Base-by-base conservation (phyloP, 31 red algal species). In the Odonthalia washingtoniensis region DNA sequence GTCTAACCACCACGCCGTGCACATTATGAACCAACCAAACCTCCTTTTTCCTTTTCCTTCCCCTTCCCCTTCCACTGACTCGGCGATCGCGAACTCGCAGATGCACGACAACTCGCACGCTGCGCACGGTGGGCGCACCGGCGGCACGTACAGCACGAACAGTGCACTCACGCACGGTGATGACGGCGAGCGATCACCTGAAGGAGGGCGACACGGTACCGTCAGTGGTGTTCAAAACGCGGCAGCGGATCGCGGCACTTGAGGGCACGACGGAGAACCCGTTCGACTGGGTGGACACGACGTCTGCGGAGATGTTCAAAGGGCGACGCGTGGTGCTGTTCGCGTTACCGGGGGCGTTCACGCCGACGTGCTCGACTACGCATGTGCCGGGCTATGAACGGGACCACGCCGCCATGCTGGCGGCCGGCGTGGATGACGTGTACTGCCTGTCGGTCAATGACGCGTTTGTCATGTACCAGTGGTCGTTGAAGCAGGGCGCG, bases 331-430 rank as follows among this genome's bases (percentile, higher is more conserved):
- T 91, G 26, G 91, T 83, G 2, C 26, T 95, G 35, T 95, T 93
- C 78, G 80, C 73, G 34, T 32, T 93, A 24, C 92, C 88, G 26
- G 92, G 92, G n/a, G 92, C 91, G 6, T 90, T 95, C 70, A 95
- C 92, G 39, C 40, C 62, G n/a, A 95, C 92, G 5, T 95, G 52
- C 52, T 61, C 52, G 16, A 61, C 14, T 24, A 61, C 52, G 14
- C 52, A 61, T 24, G 52, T 61, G 16, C 52, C 52, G 52, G 52
- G 52, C 14, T 61, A 61, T 61, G 16, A 61, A 17, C 16, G 16
- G 16, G 92, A 57, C 81, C 57, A 38, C 2, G 52, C 86, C 28
- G 66, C 75, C 1, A 72, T 64, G 28, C 57, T 75, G 36, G 65
- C 75, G 18, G 30, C 32, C 49, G 92, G 92, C 75, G 67, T 93